Evolutionary conservation across 2,329 filamentous ascomycete species (phyloP).

Genomic region (Curvularia spicifera): DNA sequence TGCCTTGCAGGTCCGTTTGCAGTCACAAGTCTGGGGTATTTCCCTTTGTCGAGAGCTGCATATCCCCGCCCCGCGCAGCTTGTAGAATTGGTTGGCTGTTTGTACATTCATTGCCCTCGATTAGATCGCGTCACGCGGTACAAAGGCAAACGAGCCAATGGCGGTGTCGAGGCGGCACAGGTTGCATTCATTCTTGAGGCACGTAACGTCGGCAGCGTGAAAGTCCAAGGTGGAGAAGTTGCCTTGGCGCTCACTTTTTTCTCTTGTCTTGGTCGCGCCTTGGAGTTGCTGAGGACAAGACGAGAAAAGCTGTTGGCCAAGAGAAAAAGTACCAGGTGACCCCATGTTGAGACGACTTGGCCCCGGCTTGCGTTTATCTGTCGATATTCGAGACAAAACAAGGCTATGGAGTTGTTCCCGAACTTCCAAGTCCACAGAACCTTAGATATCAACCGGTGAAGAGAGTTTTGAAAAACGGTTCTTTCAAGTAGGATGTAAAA

Average conservation of each 20-base stretch:
- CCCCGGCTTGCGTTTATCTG: neutral
- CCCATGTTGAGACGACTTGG: neutral
- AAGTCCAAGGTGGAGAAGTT: constrained; percentile 6
- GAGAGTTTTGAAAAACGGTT: neutral
- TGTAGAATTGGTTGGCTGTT: constrained; percentile 1
- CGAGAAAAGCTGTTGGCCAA: neutral
- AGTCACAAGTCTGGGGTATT: neutral
- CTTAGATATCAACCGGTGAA: neutral
- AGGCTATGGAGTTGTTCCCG: neutral
- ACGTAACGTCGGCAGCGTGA: constrained; percentile 8
- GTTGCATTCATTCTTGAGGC: neutral
- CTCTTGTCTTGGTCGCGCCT: neutral
- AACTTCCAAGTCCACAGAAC: neutral
- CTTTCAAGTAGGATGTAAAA: neutral
- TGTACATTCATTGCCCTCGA: neutral
- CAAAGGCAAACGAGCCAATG: constrained; percentile 2
- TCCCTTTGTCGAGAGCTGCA: neutral
- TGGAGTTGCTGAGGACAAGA: neutral
- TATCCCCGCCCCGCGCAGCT: neutral
- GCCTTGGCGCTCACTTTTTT: constrained; percentile 2
- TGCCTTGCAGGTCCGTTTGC: neutral
- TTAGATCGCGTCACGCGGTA: constrained; percentile 8
- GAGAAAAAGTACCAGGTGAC: neutral
- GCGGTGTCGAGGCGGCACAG: neutral
- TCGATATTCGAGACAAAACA: neutral